phyloP scores from a whole-genome alignment of 441 rosid genomes.

The Gossypium schwendimanii region DNA sequence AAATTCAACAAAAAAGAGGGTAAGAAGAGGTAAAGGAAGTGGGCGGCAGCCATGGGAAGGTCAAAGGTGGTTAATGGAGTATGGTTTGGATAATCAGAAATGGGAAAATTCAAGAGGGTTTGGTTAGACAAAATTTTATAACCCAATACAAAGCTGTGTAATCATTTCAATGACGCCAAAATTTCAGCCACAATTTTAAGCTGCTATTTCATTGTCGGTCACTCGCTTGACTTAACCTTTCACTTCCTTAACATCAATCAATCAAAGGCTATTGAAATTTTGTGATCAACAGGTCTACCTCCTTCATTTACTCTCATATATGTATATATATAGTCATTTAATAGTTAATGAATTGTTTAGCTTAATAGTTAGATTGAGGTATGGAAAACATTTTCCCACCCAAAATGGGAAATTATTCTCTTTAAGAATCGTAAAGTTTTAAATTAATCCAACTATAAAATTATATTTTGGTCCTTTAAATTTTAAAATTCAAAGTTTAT shows the following conservation, averaged over 20 bases:
- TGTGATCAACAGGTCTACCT: no score
- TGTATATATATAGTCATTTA: no score
- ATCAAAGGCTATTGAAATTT: not conserved
- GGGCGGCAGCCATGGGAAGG: conserved; percentile 5
- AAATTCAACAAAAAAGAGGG: not conserved
- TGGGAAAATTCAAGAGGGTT: conserved; percentile 19
- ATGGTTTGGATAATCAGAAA: not conserved
- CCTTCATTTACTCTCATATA: no score
- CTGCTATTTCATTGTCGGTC: not conserved
- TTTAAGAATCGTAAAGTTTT: no score
- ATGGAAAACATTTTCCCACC: no score
- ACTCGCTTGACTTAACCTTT: conserved; percentile 9
- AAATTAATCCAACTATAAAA: no score
- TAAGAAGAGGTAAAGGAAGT: not conserved
- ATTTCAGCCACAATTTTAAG: not conserved
- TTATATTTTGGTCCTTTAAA: no score
- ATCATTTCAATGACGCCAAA: not conserved
- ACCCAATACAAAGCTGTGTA: not conserved
- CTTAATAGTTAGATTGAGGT: no score
- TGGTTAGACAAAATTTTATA: conserved; percentile 13
- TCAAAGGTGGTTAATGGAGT: conserved; percentile 21
- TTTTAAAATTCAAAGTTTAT: no score
- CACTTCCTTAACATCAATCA: not conserved
- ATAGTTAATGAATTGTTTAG: no score
- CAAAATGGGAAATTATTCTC: no score